A percentile compares a stretch with the other conserved stretches of the same genome.
Evolutionary conservation across 768 basidiomycete genomes (phyloP).

Genomic region (Amanita fuliginea): DNA sequence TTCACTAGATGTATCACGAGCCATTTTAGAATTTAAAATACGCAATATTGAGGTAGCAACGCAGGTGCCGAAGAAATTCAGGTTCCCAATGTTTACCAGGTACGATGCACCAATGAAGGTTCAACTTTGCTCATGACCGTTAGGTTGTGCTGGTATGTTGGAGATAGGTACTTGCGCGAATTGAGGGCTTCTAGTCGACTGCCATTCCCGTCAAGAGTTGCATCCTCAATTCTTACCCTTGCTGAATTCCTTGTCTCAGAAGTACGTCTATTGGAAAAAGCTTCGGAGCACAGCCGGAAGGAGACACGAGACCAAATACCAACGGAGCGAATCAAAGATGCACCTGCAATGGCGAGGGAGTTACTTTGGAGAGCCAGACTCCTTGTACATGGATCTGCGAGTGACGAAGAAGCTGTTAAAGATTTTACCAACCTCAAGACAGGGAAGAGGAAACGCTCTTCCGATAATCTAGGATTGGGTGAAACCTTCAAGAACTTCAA

Average conservation of each 20-base stretch:
- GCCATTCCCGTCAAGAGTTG: slow-evolving; percentile 37
- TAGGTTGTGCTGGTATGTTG: slow-evolving; percentile 88
- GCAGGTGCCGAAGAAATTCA: slow-evolving; percentile 86
- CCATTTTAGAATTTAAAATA: slow-evolving; percentile 62
- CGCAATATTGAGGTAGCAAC: slow-evolving; percentile 89
- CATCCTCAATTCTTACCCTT: slow-evolving; percentile 61
- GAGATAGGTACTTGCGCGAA: slow-evolving; percentile 68
- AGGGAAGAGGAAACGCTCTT: slow-evolving; percentile 33
- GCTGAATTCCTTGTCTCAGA: slow-evolving; percentile 76
- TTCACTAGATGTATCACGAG: background rate
- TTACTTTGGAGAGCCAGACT: slow-evolving; percentile 72
- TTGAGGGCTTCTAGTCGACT: slow-evolving; percentile 37
- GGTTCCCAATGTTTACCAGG: slow-evolving; percentile 77
- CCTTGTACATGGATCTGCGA: slow-evolving; percentile 41
- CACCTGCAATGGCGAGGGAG: slow-evolving; percentile 71
- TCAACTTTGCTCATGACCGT: background rate
- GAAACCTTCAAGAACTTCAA: slow-evolving; percentile 52
- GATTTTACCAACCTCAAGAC: background rate
- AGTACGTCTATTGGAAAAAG: slow-evolving; percentile 58
- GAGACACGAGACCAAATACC: slow-evolving; percentile 79
- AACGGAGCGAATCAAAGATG: slow-evolving; percentile 70
- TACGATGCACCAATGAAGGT: slow-evolving; percentile 18
- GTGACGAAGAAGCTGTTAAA: slow-evolving; percentile 51
- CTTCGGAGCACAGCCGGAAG: slow-evolving; percentile 58
- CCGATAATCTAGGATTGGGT: slow-evolving; percentile 16